Evolutionary conservation across 2,329 filamentous ascomycete species (phyloP), one percentile per base, ranked within the genome.

Genomic region (Xylaria sp.): DNA sequence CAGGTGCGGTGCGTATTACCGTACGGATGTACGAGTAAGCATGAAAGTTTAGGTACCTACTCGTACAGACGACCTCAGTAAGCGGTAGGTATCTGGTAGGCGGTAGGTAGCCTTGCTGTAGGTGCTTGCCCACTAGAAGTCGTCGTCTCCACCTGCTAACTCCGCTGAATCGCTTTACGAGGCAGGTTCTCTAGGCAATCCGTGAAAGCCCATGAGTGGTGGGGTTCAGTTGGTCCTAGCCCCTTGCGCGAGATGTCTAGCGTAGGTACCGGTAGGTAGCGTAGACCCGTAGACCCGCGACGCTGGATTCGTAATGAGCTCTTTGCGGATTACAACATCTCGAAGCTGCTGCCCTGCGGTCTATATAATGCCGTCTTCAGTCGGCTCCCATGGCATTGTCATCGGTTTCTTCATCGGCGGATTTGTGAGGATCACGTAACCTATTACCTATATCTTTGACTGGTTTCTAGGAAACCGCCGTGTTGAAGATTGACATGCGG

Each of bases 221-320:
- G 23, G 49, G 11, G 34, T 11, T 30, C 49, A 30, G 23, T 35
- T 35, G 49, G 23, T 51, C 51, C 51, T 39, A 13, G 23, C 49
- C 23, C 54, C 55, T 55, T 44, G 16, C 44, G 34, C 48, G 30
- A 57, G 35, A 51, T 35, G 16, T 9, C 16, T 10, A 50, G 9
- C 16, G 18, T 23, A 19, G 18, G 3, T 30, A 19, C 23, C 11
- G 30, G 46, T 54, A 19, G 6, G 37, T 60, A 35, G 37, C 11
- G 37, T 42, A 9, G 37, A 42, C 23, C 23, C 37, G 37, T 42
- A 42, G 23, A 42, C 37, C 11, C 37, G 37, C 52, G 48, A 60
- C 55, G 11, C 46, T 54, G 50, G 10, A 52, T 46, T 55, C 46
- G 51, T 50, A 39, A 62, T 50, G 47, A 49, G 47, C 16, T 48